These are phyloP conservation scores for Hemisphaericaspora nanyangensis DNA, from an alignment of 805 yeast species.

Conservation along the genomic window DNA sequence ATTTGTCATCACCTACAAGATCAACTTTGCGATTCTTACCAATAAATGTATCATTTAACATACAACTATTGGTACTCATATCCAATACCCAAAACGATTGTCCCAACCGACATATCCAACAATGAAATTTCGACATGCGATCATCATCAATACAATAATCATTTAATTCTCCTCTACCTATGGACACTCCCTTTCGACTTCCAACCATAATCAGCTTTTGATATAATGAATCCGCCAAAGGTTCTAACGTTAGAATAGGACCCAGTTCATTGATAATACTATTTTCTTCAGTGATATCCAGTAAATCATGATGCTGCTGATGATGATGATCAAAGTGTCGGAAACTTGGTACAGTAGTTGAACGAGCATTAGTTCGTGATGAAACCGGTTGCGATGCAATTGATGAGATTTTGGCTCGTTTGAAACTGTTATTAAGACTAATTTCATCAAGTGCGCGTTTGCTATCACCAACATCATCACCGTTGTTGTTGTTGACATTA, in stretches of 20 bases:
- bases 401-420: not conserved
- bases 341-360: not conserved
- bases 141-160: slow-evolving; percentile 64
- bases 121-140: slow-evolving; percentile 81
- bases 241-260: slow-evolving; percentile 58
- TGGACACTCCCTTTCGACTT: slow-evolving; percentile 63
- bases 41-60: slow-evolving; percentile 55
- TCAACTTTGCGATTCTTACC: slow-evolving; percentile 61
- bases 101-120: slow-evolving; percentile 58
- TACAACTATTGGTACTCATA: slow-evolving; percentile 75
- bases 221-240: slow-evolving; percentile 44
- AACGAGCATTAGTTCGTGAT: not conserved
- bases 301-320: slow-evolving; percentile 1
- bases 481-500: not conserved
- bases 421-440: not conserved
- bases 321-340: not conserved
- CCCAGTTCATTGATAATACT: slow-evolving; percentile 51
- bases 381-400: too few species aligned
- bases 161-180: slow-evolving; percentile 70
- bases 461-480: too few species aligned
- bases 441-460: not conserved
- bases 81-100: slow-evolving; percentile 81
- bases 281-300: not conserved
- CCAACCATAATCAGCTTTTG: slow-evolving; percentile 51
- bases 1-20: slow-evolving; percentile 59